A percentile compares a stretch with the other conserved stretches of the same genome.
Conservation (phyloP, 2,329 filamentous ascomycete genomes). For the Stemphylium lycopersici region DNA sequence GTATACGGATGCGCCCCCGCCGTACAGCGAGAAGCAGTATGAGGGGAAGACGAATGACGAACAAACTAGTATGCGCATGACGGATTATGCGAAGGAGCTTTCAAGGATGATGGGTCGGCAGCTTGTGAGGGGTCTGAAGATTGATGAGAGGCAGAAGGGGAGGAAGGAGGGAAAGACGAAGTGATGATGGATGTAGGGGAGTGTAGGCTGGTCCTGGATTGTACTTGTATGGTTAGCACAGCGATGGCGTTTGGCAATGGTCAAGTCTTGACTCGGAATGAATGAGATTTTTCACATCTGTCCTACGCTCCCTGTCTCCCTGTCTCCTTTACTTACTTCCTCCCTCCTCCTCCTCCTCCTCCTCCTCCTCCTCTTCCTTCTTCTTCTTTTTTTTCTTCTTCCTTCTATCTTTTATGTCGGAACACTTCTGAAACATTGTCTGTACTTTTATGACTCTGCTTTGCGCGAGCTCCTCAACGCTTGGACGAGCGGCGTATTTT, state of each 20-base stretch:
- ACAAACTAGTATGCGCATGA: slow-evolving; percentile 26
- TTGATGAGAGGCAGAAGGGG: slow-evolving; percentile 13
- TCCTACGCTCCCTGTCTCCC: background rate
- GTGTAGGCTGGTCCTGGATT: background rate
- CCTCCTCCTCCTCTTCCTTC: too few species aligned
- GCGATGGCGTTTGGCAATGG: slow-evolving; percentile 3
- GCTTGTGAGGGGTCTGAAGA: slow-evolving; percentile 29
- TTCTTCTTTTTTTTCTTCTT: too few species aligned
- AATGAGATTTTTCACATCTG: background rate
- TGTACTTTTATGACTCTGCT: background rate
- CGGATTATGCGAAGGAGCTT: slow-evolving; percentile 36
- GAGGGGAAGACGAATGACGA: slow-evolving; percentile 34
- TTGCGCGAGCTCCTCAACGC: background rate
- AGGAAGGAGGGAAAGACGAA: background rate
- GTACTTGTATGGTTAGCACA: slow-evolving; percentile 6
- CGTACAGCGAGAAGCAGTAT: slow-evolving; percentile 29
- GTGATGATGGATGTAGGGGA: background rate
- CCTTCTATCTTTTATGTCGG: background rate
- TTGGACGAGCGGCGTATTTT: background rate
- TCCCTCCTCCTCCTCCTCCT: too few species aligned
- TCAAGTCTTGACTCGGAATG: background rate
- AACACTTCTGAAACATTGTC: background rate
- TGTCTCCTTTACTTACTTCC: too few species aligned
- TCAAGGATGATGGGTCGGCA: slow-evolving; percentile 37
- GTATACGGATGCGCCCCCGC: slow-evolving; percentile 31